A percentile compares a stretch with the other conserved stretches of the same genome.
Conservation (phyloP, 1,139 yeast species). For the Nakaseomyces uthaithaninus region DNA sequence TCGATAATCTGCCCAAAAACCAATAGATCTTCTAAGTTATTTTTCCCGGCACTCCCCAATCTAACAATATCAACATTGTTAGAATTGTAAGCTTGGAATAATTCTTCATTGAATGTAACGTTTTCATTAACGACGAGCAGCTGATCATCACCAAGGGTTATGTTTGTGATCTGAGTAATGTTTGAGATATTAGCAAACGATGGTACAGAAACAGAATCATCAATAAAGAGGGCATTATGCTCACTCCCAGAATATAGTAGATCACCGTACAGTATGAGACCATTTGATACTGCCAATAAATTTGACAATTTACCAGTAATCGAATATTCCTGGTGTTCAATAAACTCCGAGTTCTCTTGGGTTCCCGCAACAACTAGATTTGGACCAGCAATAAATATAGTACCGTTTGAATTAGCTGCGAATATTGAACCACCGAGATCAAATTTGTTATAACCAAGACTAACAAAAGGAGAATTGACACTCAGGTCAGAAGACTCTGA, state of each 20-base stretch:
- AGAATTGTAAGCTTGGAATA: background rate
- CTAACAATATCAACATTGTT: slow-evolving; percentile 12
- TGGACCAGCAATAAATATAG: slow-evolving; percentile 20
- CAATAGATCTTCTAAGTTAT: slow-evolving; percentile 26
- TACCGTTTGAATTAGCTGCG: slow-evolving; percentile 22
- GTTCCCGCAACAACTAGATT: slow-evolving; percentile 13
- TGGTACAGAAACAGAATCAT: slow-evolving; percentile 26
- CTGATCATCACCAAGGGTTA: slow-evolving; percentile 24
- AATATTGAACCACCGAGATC: slow-evolving; percentile 29
- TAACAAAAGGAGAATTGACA: slow-evolving; percentile 62
- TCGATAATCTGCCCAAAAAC: slow-evolving; percentile 34
- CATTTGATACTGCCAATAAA: slow-evolving; percentile 10
- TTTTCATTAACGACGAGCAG: slow-evolving; percentile 20
- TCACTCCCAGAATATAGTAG: slow-evolving; percentile 13
- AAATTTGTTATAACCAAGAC: slow-evolving; percentile 44
- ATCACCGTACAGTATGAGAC: slow-evolving; percentile 21
- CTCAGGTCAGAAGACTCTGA: slow-evolving; percentile 33
- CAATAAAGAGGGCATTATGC: slow-evolving; percentile 20
- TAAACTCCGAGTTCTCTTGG: background rate
- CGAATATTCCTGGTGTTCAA: background rate
- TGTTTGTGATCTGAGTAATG: slow-evolving; percentile 16
- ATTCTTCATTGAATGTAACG: background rate
- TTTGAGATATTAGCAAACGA: slow-evolving; percentile 16
- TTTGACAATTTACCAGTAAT: slow-evolving; percentile 10
- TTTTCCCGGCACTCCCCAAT: slow-evolving; percentile 26